phyloP scores from a whole-genome alignment of 2,329 filamentous ascomycete species.

The Epicoccum sorghinum region DNA sequence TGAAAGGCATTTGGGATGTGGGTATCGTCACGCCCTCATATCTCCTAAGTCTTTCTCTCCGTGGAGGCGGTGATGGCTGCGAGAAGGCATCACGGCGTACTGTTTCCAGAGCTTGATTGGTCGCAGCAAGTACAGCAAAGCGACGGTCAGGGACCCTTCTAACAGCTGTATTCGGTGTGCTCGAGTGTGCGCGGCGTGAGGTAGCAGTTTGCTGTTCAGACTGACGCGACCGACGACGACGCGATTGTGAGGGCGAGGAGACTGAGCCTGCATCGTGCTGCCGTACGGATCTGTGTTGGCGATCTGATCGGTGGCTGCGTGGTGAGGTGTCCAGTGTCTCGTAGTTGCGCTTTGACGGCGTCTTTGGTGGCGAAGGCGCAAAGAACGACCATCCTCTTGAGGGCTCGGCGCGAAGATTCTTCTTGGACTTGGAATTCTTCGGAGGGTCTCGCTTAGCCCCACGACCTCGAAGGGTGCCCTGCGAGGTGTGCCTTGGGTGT shows the following conservation, averaged over 20 bases:
- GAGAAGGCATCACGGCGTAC: slow-evolving; percentile 45
- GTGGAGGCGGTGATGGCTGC: slow-evolving; percentile 41
- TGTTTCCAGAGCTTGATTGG: slow-evolving; percentile 45
- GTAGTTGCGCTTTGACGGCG: slow-evolving; percentile 30
- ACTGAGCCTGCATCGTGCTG: slow-evolving; percentile 20
- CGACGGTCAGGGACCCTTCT: slow-evolving; percentile 44
- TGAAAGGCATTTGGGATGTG: slow-evolving; percentile 41
- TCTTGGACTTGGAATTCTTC: slow-evolving; percentile 40
- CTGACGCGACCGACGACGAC: slow-evolving; percentile 38
- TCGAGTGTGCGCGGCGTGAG: slow-evolving; percentile 35
- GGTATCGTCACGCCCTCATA: slow-evolving; percentile 42
- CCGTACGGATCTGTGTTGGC: slow-evolving; percentile 28
- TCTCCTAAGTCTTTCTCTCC: slow-evolving; percentile 38
- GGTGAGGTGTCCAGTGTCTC: slow-evolving; percentile 38
- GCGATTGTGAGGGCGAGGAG: slow-evolving; percentile 31
- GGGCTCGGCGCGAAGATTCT: slow-evolving; percentile 29
- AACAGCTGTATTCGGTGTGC: slow-evolving; percentile 42
- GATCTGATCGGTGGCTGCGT: slow-evolving; percentile 36
- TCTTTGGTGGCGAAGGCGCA: slow-evolving; percentile 39
- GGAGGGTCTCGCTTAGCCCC: slow-evolving; percentile 47
- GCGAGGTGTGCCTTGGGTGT: slow-evolving; percentile 43
- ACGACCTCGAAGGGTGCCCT: slow-evolving; percentile 42
- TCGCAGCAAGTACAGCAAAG: slow-evolving; percentile 47
- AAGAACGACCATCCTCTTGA: slow-evolving; percentile 40
- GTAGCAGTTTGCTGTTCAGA: slow-evolving; percentile 30